These are phyloP conservation scores for Talaromyces sp. DNA, from an alignment of 2,329 filamentous ascomycete genomes.

Conservation along the genomic window DNA sequence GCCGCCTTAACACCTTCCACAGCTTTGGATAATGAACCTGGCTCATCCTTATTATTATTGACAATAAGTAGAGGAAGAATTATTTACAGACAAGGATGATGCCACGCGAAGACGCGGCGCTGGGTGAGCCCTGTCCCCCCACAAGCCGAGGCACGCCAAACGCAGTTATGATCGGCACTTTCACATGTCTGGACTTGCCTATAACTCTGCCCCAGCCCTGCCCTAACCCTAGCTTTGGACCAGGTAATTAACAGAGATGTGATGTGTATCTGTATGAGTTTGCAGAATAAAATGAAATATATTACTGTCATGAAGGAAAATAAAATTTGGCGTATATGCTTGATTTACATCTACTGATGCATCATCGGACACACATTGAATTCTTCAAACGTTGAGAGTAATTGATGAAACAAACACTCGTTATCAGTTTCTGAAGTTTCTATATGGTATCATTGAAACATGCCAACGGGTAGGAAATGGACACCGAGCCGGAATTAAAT, in stretches of 20 bases:
- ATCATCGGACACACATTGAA: background rate
- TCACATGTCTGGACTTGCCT: background rate
- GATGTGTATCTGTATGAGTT: background rate
- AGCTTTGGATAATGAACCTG: background rate
- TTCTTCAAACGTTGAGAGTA: background rate
- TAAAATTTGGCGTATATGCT: too few species aligned
- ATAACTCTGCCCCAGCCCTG: too few species aligned
- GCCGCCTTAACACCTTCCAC: background rate
- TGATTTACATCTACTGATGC: background rate
- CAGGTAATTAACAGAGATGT: too few species aligned
- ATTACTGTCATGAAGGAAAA: background rate
- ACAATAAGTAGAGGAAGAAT: background rate
- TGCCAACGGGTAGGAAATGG: too few species aligned
- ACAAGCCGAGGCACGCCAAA: background rate
- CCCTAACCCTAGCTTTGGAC: background rate
- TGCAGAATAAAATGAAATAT: background rate
- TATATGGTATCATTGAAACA: too few species aligned
- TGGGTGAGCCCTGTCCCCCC: background rate
- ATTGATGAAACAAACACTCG: background rate
- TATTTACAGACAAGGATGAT: background rate
- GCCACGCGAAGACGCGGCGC: background rate
- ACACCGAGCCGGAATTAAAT: too few species aligned
- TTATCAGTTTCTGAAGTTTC: background rate
- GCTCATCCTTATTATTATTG: background rate
- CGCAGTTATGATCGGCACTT: background rate